Conservation (phyloP, 2,329 filamentous ascomycete genomes). For the Colletotrichum phormii region DNA sequence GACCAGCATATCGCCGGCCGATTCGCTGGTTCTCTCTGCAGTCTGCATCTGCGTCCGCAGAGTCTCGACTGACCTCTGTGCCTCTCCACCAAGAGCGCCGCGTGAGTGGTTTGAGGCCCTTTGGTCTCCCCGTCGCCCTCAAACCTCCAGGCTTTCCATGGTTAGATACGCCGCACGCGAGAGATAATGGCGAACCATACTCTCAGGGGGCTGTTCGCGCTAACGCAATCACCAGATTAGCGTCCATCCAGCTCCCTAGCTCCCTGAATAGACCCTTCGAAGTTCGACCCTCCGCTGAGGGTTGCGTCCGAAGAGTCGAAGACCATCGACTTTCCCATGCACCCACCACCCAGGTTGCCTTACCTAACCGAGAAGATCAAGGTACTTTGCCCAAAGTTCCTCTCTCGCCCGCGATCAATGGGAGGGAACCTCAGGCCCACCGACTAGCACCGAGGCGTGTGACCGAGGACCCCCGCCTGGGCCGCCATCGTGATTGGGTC, state of each 20-base stretch:
- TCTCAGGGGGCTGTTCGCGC: conserved; percentile 26
- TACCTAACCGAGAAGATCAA: neutral
- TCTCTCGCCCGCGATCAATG: neutral
- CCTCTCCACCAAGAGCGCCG: neutral
- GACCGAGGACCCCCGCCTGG: neutral
- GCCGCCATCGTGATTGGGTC: neutral
- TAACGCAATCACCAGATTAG: conserved; percentile 17
- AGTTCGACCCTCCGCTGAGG: neutral
- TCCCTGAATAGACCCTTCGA: conserved; percentile 6
- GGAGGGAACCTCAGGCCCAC: neutral
- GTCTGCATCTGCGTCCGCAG: conserved; percentile 9
- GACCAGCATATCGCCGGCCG: conserved; percentile 15
- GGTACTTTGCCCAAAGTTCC: neutral
- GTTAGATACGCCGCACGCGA: conserved; percentile 3
- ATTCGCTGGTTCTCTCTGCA: conserved; percentile 17
- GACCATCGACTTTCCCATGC: neutral
- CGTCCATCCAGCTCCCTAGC: neutral
- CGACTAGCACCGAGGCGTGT: neutral
- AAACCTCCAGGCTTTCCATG: neutral
- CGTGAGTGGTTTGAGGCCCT: neutral
- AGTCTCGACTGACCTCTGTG: conserved; percentile 5
- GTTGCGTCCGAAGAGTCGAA: neutral
- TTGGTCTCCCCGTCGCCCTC: neutral
- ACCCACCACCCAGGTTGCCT: neutral
- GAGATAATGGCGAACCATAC: conserved; percentile 3